Percentiles rank a stretch among this genome's conserved stretches.
phyloP scores from a whole-genome alignment of 2,329 filamentous ascomycete species.

The Aspergillus sp. region DNA sequence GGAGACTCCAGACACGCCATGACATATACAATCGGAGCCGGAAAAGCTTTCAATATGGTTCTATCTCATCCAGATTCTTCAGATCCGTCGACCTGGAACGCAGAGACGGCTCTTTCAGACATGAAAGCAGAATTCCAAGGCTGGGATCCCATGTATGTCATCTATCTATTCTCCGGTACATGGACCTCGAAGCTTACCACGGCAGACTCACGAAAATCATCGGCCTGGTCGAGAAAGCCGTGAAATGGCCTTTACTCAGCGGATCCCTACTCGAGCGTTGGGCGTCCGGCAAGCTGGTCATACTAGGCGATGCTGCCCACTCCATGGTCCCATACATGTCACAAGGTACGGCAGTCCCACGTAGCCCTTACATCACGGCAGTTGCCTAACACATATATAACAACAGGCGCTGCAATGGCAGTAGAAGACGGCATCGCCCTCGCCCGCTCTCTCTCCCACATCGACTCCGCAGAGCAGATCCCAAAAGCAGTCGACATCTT shows the following conservation, averaged over 20 bases:
- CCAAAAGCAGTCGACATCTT: too few relatives aligned
- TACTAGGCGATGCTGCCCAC: conserved; percentile 47
- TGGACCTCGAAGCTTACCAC: too few relatives aligned
- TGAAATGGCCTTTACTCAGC: conserved; percentile 29
- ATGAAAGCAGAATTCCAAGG: conserved; percentile 28
- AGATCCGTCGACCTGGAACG: conserved; percentile 32
- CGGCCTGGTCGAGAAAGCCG: conserved; percentile 7
- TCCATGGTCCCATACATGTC: conserved; percentile 49
- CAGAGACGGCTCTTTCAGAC: conserved; percentile 26
- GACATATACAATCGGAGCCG: conserved; percentile 42
- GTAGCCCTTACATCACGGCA: too few relatives aligned
- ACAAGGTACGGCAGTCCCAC: conserved; percentile 20
- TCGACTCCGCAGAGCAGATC: too few relatives aligned
- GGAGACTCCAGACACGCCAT: conserved; percentile 43
- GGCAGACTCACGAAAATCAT: conserved; percentile 30
- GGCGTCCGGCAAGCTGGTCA: conserved; percentile 30
- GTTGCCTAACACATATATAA: too few relatives aligned
- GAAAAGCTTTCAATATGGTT: conserved; percentile 49
- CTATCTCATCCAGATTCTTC: conserved; percentile 43
- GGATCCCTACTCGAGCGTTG: conserved; percentile 11
- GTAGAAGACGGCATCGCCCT: conserved; percentile 44
- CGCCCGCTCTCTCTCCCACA: too few relatives aligned
- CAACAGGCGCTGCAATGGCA: conserved; percentile 43
- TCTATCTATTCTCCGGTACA: too few relatives aligned
- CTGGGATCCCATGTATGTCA: conserved; percentile 18